phyloP scores from a whole-genome alignment of 2,329 filamentous ascomycete genomes.

The Ceratocystis lukuohia region DNA sequence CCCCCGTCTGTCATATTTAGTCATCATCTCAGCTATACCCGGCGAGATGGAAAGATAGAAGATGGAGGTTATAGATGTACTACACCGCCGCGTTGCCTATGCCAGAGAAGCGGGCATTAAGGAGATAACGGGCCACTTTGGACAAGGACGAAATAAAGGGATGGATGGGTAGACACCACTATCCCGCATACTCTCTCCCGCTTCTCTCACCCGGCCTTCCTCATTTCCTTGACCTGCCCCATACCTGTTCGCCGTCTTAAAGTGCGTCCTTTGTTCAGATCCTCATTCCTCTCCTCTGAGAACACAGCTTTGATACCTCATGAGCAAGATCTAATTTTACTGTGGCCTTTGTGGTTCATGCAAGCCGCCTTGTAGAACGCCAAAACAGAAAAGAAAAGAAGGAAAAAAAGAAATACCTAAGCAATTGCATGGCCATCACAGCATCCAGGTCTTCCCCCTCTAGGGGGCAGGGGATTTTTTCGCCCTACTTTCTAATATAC shows the following conservation, averaged over 20 bases:
- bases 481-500: background rate
- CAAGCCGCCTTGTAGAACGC: background rate
- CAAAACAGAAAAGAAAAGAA: background rate
- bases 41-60: background rate
- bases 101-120: background rate
- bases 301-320: background rate
- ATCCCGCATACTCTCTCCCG: background rate
- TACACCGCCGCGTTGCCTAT: background rate
- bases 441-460: background rate
- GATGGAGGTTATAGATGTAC: background rate
- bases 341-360: background rate
- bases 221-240: background rate
- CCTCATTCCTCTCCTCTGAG: background rate
- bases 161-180: no score
- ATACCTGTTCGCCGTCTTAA: background rate
- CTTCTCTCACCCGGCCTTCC: background rate
- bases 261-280: background rate
- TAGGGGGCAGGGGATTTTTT: background rate
- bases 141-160: background rate
- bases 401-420: no score
- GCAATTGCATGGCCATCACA: no score
- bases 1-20: background rate
- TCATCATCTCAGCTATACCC: background rate
- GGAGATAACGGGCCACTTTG: background rate
- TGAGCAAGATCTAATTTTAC: background rate